Percentiles rank a stretch among this genome's conserved stretches.
Conservation (phyloP, 164 flowering plant genomes). For the Malania oleifera region DNA sequence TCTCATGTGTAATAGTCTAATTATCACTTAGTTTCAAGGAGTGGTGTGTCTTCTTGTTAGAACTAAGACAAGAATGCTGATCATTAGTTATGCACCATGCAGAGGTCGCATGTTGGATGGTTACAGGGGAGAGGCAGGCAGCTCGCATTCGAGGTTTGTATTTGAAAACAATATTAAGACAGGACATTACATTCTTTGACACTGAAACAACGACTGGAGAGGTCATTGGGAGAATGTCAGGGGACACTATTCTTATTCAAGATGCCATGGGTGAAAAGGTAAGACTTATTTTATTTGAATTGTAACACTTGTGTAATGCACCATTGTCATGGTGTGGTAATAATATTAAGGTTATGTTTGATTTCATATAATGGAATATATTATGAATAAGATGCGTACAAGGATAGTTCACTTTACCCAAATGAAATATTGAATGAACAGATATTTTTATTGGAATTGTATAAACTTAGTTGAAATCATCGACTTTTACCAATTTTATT, state of each 20-base stretch:
- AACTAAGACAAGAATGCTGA: not conserved
- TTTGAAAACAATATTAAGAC: constrained; percentile 49
- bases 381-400: too few species aligned
- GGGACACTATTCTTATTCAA: constrained; percentile 67
- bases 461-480: too few species aligned
- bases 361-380: not conserved
- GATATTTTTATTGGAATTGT: too few species aligned
- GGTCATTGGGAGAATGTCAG: constrained; percentile 66
- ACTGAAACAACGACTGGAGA: constrained; percentile 64
- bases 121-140: constrained; percentile 58
- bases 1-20: too few species aligned
- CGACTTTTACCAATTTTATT: too few species aligned
- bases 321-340: not conserved
- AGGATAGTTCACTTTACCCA: too few species aligned
- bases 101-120: constrained; percentile 71
- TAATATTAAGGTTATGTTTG: too few species aligned
- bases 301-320: not conserved
- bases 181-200: constrained; percentile 63
- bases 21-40: too few species aligned
- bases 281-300: not conserved
- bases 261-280: constrained; percentile 75
- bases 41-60: too few species aligned
- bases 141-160: constrained; percentile 44
- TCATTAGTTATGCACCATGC: not conserved
- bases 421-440: too few species aligned